Percentiles rank a stretch among this genome's conserved stretches.
Conservation (phyloP, 495 filamentous ascomycete genomes). For the Viridothelium virens region DNA sequence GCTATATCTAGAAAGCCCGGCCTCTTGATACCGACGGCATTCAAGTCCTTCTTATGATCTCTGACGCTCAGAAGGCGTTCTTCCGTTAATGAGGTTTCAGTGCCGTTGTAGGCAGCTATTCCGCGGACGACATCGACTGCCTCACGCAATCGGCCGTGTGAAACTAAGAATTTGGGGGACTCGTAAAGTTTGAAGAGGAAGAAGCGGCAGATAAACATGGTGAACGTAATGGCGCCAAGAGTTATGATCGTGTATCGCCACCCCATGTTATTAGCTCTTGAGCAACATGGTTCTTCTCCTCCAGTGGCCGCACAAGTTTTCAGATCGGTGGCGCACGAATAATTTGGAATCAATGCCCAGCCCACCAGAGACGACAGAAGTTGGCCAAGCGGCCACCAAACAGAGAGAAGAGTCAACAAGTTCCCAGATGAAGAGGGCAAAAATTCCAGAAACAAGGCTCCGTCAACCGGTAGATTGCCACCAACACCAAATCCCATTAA, state of each 20-base stretch:
- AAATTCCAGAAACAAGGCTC: slow-evolving; percentile 56
- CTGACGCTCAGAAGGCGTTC: slow-evolving; percentile 12
- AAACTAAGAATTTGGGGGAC: slow-evolving; percentile 28
- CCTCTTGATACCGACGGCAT: not conserved
- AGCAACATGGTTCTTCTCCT: slow-evolving; percentile 44
- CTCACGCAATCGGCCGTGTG: slow-evolving; percentile 22
- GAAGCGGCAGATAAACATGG: slow-evolving; percentile 27
- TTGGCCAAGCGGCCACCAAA: slow-evolving; percentile 56
- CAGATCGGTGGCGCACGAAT: slow-evolving; percentile 37
- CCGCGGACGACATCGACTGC: slow-evolving; percentile 26
- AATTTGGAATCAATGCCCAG: slow-evolving; percentile 52
- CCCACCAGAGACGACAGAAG: slow-evolving; percentile 44
- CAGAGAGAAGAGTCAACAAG: slow-evolving; percentile 49
- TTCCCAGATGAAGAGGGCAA: slow-evolving; percentile 47
- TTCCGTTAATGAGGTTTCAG: slow-evolving; percentile 22
- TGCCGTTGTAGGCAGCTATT: slow-evolving; percentile 23
- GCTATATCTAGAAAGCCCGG: not conserved
- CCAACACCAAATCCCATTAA: slow-evolving; percentile 52
- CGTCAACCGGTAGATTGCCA: slow-evolving; percentile 46
- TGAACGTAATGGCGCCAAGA: slow-evolving; percentile 62
- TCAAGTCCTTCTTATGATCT: not conserved
- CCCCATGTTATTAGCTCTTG: slow-evolving; percentile 59
- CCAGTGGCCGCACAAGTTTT: slow-evolving; percentile 33
- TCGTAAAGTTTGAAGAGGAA: slow-evolving; percentile 29
- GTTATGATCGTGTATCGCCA: slow-evolving; percentile 72